Base-by-base conservation (phyloP, 2,329 filamentous ascomycete genomes). In the Ascocoryne sarcoides region DNA sequence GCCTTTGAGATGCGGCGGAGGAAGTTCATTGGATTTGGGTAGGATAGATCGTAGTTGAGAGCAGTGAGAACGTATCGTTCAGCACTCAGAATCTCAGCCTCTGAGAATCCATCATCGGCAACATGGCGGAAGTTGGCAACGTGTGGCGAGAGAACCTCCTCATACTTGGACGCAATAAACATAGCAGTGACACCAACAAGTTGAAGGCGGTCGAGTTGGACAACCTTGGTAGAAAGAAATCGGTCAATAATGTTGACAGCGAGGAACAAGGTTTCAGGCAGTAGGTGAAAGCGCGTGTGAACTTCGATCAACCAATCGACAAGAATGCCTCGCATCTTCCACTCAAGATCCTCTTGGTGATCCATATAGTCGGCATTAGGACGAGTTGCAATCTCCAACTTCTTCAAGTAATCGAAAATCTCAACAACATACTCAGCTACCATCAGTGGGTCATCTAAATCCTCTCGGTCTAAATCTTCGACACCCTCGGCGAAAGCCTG, bases 21-120 rank as follows among this genome's bases (percentile, higher is more conserved):
- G 70, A 98, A 98, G 75, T 98, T 98, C 92, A 98, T 98, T 16
- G 92, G 92, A 66, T 98, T 98, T 42, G 92, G 92, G 60, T 95
- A 98, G 70, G 89, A 95, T 49, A 98, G 79, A 61, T 98, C 90
- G 63, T 95, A 98, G 68, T 95, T 83, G 46, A 98, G 76, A 4
- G 88, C 88, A 51, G 79, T 77, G 38, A 98, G 80, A 51, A 98
- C 82, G 62, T 93, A 95, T 52, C 92, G 84, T 66, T 98, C 92
- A n/a, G 92, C 92, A 59, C 86, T 90, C 29, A 98, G 74, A 52
- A 98, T 96, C 67, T 98, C 92, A 33, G 85, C 79, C 62, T 95
- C 90, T 4, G 80, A 84, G 65, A 96, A 98, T 42, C 90, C 92
- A 63, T 96, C 88, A 58, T 98, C 92, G 58, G 92, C 88, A 54